Base-by-base conservation (phyloP, 495 filamentous ascomycete genomes). In the Penicillium diatomitis region DNA sequence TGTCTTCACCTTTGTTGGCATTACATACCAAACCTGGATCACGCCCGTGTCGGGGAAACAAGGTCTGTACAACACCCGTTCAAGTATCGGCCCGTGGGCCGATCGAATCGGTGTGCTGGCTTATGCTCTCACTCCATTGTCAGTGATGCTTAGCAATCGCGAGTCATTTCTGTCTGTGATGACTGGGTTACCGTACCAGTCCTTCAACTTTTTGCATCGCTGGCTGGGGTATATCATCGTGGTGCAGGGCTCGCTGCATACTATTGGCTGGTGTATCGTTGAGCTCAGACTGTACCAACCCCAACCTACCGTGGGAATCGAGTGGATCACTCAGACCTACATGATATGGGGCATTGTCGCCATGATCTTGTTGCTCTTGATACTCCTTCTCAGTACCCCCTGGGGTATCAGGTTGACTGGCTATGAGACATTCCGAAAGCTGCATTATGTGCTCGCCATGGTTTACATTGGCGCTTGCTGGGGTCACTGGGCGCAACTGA, bases 161-260 rank as follows among this genome's bases (percentile, higher is more conserved):
- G 82, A 85, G 46, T 80, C 75, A 0, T 63, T 85, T 3, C 74
- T 86, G 4, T 78, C 73, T 1, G 49, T 83, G 30, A 48, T 83
- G 39, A 85, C 81, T 0, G 82, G 84, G 5, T 62, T 85, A 4
- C 80, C 83, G 0, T 85, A 86, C 53, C 79, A 84, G 48, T 74
- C 72, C 44, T 85, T 86, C 67, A 79, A 83, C 65, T 85, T 86
- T 61, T 66, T 87, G 28, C 82, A 85, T 56, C 76, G 80, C 29
- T 84, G 80, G 81, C 61, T 75, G 2, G 82, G 83, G 1, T 77
- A 78, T 38, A 76, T 85, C 49, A 84, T 85, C 52, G 72, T 82
- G 41, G 57, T 79, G 1, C 81, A 84, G 47, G 70, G 72, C 8
- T 63, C 74, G 36, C 62, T 86, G 5, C 84, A 86, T 56, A 85